phyloP scores from a whole-genome alignment of 768 basidiomycete species.

The Tylopilus plumbeoviolaceoides region DNA sequence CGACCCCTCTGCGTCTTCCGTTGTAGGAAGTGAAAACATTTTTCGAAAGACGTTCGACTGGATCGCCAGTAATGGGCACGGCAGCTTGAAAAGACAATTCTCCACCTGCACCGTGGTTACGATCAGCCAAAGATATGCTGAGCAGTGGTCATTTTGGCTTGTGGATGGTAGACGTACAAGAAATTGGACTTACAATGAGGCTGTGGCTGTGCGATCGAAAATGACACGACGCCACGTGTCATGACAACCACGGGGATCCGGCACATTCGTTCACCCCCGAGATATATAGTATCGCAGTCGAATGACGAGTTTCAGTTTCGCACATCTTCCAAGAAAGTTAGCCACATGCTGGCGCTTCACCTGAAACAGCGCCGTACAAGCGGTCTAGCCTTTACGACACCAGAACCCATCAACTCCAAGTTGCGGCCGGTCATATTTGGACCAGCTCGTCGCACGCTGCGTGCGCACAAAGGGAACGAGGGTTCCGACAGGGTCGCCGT shows the following conservation, averaged over 20 bases:
- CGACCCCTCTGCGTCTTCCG: conserved; percentile 14
- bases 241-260: neutral
- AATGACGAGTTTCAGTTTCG: conserved; percentile 10
- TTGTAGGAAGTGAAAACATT: conserved; percentile 22
- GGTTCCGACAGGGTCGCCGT: neutral
- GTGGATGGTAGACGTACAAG: too few species aligned
- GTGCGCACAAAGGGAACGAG: neutral
- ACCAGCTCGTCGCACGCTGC: conserved; percentile 8
- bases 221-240: conserved; percentile 11
- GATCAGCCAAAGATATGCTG: neutral
- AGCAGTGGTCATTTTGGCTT: too few species aligned
- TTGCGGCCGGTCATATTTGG: conserved; percentile 3
- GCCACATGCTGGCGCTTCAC: neutral
- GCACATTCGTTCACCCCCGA: neutral
- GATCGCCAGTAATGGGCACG: conserved; percentile 18
- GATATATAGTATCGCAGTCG: conserved; percentile 7
- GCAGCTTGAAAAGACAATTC: conserved; percentile 25
- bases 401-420: neutral
- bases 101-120: conserved; percentile 20
- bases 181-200: too few species aligned
- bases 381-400: neutral
- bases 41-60: conserved; percentile 23
- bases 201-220: conserved; percentile 17
- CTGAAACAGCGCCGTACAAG: neutral
- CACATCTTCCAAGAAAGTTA: neutral